A percentile compares a stretch with the other conserved stretches of the same genome.
Conservation (phyloP, 768 basidiomycete species). For the Chalciporus chontae region DNA sequence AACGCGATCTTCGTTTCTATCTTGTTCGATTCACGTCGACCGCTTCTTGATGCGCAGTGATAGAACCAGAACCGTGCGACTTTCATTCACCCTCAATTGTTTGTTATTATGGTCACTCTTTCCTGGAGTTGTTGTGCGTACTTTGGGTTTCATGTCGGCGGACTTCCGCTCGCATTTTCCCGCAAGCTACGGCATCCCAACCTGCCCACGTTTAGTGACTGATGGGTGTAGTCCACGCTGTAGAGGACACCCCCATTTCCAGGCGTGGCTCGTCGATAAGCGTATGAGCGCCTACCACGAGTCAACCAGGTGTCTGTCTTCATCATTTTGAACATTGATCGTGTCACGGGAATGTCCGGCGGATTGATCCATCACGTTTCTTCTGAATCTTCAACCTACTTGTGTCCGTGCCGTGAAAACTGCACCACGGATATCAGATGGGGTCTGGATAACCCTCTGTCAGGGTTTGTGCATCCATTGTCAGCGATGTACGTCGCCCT, state of each 20-base stretch:
- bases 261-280: slow-evolving; percentile 11
- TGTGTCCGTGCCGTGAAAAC: slow-evolving; percentile 19
- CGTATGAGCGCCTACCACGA: slow-evolving; percentile 18
- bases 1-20: slow-evolving; percentile 4
- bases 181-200: slow-evolving; percentile 25
- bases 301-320: slow-evolving; percentile 10
- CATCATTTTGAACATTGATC: slow-evolving; percentile 11
- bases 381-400: slow-evolving; percentile 15
- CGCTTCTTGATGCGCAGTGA: slow-evolving; percentile 14
- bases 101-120: slow-evolving; percentile 5
- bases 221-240: slow-evolving; percentile 25
- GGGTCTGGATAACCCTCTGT: slow-evolving; percentile 9
- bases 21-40: slow-evolving; percentile 7
- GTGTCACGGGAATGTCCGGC: slow-evolving; percentile 21
- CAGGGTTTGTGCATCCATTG: slow-evolving; percentile 14
- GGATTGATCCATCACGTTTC: slow-evolving; percentile 18
- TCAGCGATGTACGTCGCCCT: slow-evolving; percentile 16
- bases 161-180: slow-evolving; percentile 20
- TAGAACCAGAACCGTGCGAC: slow-evolving; percentile 2
- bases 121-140: slow-evolving; percentile 9
- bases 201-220: slow-evolving; percentile 27
- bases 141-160: slow-evolving; percentile 15
- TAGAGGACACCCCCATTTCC: slow-evolving; percentile 20
- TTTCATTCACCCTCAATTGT: slow-evolving; percentile 5
- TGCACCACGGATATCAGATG: slow-evolving; percentile 9